Conservation (phyloP, 2,329 filamentous ascomycete genomes). For the Aphanoascus verrucosus region DNA sequence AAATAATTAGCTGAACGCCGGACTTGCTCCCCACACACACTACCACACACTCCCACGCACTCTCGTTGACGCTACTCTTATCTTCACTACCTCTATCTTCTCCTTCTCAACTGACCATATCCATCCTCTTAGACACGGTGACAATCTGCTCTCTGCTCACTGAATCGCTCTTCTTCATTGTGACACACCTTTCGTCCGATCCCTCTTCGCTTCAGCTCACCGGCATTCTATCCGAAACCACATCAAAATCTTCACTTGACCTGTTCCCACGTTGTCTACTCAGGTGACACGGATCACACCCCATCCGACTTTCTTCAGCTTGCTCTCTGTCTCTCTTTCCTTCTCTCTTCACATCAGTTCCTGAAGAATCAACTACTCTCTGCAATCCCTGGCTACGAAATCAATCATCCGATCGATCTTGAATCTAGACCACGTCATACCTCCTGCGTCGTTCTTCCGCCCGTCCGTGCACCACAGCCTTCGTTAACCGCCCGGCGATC, state of each 20-base stretch:
- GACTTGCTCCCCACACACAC: too few relatives aligned
- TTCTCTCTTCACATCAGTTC: slow-evolving; percentile 16
- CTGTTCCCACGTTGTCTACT: background rate
- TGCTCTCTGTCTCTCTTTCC: slow-evolving; percentile 9
- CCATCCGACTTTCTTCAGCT: slow-evolving; percentile 20
- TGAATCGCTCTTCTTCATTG: background rate
- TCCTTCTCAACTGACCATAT: background rate
- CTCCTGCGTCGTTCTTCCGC: background rate
- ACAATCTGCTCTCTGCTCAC: background rate
- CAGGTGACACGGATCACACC: slow-evolving; percentile 22
- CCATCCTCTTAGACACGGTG: background rate
- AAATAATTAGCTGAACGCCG: too few relatives aligned
- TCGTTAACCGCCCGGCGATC: slow-evolving; percentile 12
- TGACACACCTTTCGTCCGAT: background rate
- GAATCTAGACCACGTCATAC: slow-evolving; percentile 11
- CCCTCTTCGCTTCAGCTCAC: background rate
- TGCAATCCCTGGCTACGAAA: slow-evolving; percentile 19
- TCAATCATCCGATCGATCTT: slow-evolving; percentile 20
- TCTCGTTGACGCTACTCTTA: background rate
- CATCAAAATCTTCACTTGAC: background rate
- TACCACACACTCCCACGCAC: background rate
- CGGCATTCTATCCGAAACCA: slow-evolving; percentile 1
- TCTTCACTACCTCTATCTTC: background rate
- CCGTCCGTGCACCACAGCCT: slow-evolving; percentile 8
- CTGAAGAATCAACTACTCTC: slow-evolving; percentile 17